Base-by-base conservation (phyloP, 1,284 basidiomycete species). In the Marasmius fiardii region DNA sequence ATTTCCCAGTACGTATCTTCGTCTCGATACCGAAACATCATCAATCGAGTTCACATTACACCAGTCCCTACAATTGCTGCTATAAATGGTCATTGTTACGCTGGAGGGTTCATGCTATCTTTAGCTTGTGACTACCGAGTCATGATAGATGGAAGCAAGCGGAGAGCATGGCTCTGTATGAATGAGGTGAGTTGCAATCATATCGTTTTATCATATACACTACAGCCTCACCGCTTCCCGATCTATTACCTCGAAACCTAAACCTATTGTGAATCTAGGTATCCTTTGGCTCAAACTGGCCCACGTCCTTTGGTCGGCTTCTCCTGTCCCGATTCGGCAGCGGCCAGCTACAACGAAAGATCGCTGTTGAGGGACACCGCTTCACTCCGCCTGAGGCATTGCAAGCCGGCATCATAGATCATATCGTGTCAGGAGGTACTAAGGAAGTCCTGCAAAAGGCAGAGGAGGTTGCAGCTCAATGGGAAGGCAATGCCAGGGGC, bases 51-150 rank as follows among this genome's bases (percentile, higher is more conserved):
- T 57, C 23, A 45, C 8, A 60, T 55, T n/a, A 33, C 47, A 47
- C 16, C 58, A 92, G 89, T 92, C 51, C 88, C 90, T 0, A 92
- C 88, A 4, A 81, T 97, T 59, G 92, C 92, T 28, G 92, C 92
- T 2, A 84, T 97, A 65, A 96, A 95, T 66, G 95, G 95, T 0
- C 95, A 97, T 67, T 89, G 87, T 55, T 97, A 93, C 68, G 95
- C 95, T 2, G 95, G 81, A 11, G 95, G 86, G 16, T 86, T 93
- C 67, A 85, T 93, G 64, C 74, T 96, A 21, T 82, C 90, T 1
- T 73, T 95, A 51, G 81, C 80, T 3, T 96, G 93, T 68, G 95
- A 98, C 70, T 96, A 93, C 72, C 83, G 95, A 33, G 79, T 97
- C 55, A 95, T 96, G 87, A 89, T 83, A 21, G 88, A 92, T 60